Conservation (phyloP, 352 stramenopile genomes). For the Phytophthora tubulina region DNA sequence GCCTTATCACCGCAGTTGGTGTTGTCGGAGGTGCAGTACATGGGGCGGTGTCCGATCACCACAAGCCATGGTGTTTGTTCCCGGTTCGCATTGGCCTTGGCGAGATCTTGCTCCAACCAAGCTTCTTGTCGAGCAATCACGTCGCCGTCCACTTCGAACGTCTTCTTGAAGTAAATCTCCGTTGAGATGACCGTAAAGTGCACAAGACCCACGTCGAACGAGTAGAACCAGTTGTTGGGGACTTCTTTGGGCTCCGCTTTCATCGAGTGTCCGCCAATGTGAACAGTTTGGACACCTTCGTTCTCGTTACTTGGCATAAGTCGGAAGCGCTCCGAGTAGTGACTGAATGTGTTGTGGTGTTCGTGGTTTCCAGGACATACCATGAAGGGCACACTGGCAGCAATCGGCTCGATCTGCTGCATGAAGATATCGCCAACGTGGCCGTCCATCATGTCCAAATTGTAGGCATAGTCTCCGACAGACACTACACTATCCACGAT, state of each 20-base stretch:
- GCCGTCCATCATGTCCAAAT: constrained; percentile 82
- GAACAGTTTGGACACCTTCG: constrained; percentile 56
- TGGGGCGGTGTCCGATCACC: constrained; percentile 86
- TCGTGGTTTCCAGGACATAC: constrained; percentile 93
- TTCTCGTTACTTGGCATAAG: constrained; percentile 84
- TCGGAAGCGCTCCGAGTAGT: constrained; percentile 89
- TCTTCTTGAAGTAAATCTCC: constrained; percentile 90
- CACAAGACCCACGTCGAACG: constrained; percentile 85
- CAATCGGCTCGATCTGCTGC: constrained; percentile 88
- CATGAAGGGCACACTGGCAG: constrained; percentile 88
- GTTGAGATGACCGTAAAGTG: constrained; percentile 89
- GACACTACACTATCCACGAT: constrained; percentile 82
- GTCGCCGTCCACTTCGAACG: constrained; percentile 52
- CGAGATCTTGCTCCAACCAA: constrained; percentile 74
- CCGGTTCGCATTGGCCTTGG: constrained; percentile 71
- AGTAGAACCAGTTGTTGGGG: constrained; percentile 93
- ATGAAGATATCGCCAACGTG: constrained; percentile 91
- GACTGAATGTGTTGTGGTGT: constrained; percentile 78
- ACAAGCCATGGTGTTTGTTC: constrained; percentile 80
- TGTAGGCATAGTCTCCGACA: constrained; percentile 91
- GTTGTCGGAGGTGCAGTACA: constrained; percentile 89
- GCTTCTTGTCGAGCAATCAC: constrained; percentile 66
- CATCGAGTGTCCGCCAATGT: constrained; percentile 43
- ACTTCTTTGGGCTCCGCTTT: constrained; percentile 40
- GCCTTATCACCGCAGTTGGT: constrained; percentile 75